These are phyloP conservation scores for Blastocystis sp. DNA, from an alignment of 352 stramenopile species.

Conservation along the genomic window DNA sequence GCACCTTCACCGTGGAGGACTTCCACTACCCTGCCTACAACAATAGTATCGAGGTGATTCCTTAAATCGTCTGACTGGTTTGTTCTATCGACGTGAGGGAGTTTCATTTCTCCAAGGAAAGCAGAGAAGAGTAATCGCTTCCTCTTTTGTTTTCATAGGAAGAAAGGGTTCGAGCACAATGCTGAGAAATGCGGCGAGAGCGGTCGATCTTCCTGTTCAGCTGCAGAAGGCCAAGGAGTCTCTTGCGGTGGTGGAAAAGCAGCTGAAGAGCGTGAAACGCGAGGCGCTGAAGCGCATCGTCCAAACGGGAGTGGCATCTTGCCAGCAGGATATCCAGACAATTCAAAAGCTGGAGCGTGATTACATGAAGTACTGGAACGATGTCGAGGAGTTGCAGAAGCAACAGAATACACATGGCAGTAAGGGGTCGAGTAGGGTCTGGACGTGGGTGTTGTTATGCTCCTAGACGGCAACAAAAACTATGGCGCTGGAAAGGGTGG, in stretches of 20 bases:
- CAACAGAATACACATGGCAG: not conserved
- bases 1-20: slow-evolving; percentile 77
- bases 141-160: not conserved
- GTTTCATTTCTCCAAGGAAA: not conserved
- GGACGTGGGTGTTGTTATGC: not conserved
- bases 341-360: not conserved
- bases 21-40: slow-evolving; percentile 78
- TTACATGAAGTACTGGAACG: not conserved
- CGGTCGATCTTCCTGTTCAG: slow-evolving; percentile 29
- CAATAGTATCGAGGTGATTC: slow-evolving; percentile 78
- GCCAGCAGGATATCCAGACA: not conserved
- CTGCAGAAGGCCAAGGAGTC: slow-evolving; percentile 43
- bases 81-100: not conserved
- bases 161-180: not conserved
- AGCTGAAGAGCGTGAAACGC: not conserved
- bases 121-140: not conserved
- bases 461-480: not conserved
- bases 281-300: slow-evolving; percentile 1
- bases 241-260: not conserved
- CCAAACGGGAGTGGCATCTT: not conserved
- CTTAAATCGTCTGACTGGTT: slow-evolving; percentile 75
- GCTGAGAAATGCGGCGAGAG: slow-evolving; percentile 36
- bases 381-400: not conserved
- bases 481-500: not conserved
- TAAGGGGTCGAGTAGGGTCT: not conserved